A percentile compares a stretch with the other conserved stretches of the same genome.
Evolutionary conservation across 2,329 filamentous ascomycete species (phyloP).

Genomic region (Calonectria hawksworthii): DNA sequence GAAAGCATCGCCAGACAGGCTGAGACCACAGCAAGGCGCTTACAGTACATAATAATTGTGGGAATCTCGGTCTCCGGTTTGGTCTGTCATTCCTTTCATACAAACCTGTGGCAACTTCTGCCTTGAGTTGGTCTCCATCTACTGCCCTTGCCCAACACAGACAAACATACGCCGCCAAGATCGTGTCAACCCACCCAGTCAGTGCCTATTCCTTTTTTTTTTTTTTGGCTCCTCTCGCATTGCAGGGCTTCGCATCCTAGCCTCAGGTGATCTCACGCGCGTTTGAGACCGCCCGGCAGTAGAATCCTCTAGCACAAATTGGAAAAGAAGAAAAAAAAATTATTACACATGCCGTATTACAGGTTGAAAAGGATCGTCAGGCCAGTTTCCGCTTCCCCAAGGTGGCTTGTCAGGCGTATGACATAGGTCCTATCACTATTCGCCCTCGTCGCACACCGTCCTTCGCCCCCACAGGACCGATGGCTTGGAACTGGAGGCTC

Average conservation of each 20-base stretch:
- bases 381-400: background rate
- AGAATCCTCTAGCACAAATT: background rate
- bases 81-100: background rate
- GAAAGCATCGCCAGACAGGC: background rate
- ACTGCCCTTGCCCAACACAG: background rate
- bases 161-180: background rate
- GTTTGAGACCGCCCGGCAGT: background rate
- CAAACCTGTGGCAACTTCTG: background rate
- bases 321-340: background rate
- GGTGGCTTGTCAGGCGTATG: conserved; percentile 4
- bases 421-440: conserved; percentile 2
- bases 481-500: background rate
- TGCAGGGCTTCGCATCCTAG: conserved; percentile 14
- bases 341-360: background rate
- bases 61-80: background rate
- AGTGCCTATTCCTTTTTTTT: background rate
- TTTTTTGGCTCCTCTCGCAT: background rate
- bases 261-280: conserved; percentile 14
- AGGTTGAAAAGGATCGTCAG: conserved; percentile 3
- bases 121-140: background rate
- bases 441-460: background rate
- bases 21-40: conserved; percentile 1
- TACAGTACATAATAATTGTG: background rate
- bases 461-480: background rate
- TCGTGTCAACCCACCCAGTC: conserved; percentile 6